A percentile compares a stretch with the other conserved stretches of the same genome.
phyloP scores from a whole-genome alignment of 2,329 filamentous ascomycete species.

The Coniochaeta hoffmannii region DNA sequence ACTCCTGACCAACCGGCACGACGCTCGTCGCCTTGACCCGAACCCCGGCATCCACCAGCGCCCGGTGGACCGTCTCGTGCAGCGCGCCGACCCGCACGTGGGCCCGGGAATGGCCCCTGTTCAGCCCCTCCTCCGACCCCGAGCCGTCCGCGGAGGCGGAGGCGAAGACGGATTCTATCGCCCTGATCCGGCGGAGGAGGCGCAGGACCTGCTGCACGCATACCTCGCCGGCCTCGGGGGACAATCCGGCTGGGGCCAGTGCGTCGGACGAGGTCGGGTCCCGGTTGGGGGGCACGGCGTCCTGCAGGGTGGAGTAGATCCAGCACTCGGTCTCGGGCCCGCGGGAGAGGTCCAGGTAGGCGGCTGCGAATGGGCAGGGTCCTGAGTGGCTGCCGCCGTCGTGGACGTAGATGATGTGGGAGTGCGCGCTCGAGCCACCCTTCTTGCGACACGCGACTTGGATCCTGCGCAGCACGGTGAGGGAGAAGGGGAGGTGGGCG shows the following conservation, averaged over 20 bases:
- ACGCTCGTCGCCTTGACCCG: constrained; percentile 13
- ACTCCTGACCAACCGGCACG: constrained; percentile 10
- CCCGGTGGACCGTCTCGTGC: constrained; percentile 25
- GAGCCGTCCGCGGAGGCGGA: constrained; percentile 16
- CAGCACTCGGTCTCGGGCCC: constrained; percentile 58
- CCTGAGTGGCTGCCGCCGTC: constrained; percentile 3
- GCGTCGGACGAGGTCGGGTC: background rate
- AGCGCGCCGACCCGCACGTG: constrained; percentile 33
- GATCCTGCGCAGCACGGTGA: constrained; percentile 55
- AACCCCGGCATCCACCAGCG: constrained; percentile 19
- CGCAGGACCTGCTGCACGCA: constrained; percentile 26
- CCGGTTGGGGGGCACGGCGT: background rate
- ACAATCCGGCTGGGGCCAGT: background rate
- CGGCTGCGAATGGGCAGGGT: constrained; percentile 38
- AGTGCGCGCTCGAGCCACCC: constrained; percentile 32
- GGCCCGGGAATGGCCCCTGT: constrained; percentile 23
- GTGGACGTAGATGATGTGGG: constrained; percentile 31
- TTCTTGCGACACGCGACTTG: constrained; percentile 43
- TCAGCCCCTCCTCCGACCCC: constrained; percentile 8
- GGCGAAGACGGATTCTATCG: constrained; percentile 17
- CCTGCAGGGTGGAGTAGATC: constrained; percentile 49
- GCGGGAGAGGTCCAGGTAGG: constrained; percentile 53
- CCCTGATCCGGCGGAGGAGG: constrained; percentile 16
- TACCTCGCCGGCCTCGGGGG: constrained; percentile 9
- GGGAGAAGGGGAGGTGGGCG: constrained; percentile 46